phyloP scores from a whole-genome alignment of 2,329 filamentous ascomycete species.

The Ophiostoma pallidulum region DNA sequence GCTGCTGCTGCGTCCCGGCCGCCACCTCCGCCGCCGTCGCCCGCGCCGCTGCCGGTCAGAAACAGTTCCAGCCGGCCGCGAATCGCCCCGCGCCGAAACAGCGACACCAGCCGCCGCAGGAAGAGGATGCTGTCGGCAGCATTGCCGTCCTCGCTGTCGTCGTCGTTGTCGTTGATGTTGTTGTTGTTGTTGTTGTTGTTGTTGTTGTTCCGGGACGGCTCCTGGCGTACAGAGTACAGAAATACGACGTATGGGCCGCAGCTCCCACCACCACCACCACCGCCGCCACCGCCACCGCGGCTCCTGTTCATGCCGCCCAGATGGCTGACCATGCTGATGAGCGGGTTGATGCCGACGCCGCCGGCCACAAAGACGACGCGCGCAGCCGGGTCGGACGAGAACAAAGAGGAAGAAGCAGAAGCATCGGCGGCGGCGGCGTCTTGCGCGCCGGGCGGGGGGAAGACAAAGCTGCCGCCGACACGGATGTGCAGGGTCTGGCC shows the following conservation, averaged over 20 bases:
- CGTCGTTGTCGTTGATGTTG: background rate
- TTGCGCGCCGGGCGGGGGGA: conserved; percentile 53
- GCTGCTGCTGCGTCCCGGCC: too few relatives aligned
- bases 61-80: conserved; percentile 38
- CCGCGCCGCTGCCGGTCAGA: conserved; percentile 23
- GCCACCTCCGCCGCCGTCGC: background rate
- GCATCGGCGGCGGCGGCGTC: too few relatives aligned
- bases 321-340: conserved; percentile 62
- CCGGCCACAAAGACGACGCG: conserved; percentile 68
- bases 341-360: conserved; percentile 73
- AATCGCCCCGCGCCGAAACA: conserved; percentile 31
- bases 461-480: conserved; percentile 73
- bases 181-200: conserved; percentile 13
- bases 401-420: too few relatives aligned
- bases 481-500: conserved; percentile 53
- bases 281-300: background rate
- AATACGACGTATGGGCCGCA: conserved; percentile 39
- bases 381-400: conserved; percentile 14
- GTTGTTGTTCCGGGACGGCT: conserved; percentile 21
- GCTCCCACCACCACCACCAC: background rate
- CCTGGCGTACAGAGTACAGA: conserved; percentile 52
- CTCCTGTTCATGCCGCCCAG: conserved; percentile 31
- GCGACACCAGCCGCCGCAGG: conserved; percentile 34
- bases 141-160: background rate
- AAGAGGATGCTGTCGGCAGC: conserved; percentile 39